A percentile compares a stretch with the other conserved stretches of the same genome.
These are phyloP conservation scores for Monosporascus sp. DNA, from an alignment of 2,329 filamentous ascomycete genomes.

Conservation along the genomic window DNA sequence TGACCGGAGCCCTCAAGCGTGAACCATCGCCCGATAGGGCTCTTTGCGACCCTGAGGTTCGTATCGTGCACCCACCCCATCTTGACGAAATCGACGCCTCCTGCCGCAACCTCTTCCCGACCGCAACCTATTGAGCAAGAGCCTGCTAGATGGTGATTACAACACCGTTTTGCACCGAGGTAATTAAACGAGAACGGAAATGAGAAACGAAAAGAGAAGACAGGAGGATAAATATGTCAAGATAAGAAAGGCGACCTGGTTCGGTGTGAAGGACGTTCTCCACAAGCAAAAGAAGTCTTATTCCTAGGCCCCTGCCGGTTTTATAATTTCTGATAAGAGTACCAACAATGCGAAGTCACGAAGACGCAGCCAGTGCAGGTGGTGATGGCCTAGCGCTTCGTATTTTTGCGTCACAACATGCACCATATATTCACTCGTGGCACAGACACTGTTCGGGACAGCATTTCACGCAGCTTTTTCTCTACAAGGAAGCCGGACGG, in stretches of 20 bases:
- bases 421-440: neutral
- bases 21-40: slow-evolving; percentile 67
- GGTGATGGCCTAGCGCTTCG: neutral
- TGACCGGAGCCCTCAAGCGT: slow-evolving; percentile 76
- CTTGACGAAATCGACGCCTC: slow-evolving; percentile 3
- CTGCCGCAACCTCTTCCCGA: neutral
- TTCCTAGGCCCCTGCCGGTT: neutral
- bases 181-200: neutral
- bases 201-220: neutral
- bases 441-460: neutral
- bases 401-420: neutral
- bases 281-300: neutral
- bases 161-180: neutral
- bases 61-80: slow-evolving; percentile 46
- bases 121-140: too few species aligned
- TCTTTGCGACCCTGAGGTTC: slow-evolving; percentile 57
- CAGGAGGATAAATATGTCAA: neutral
- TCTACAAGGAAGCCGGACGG: neutral
- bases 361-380: neutral
- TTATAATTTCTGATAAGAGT: neutral
- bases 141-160: neutral
- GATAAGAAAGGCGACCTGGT: neutral
- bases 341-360: neutral
- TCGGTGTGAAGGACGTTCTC: neutral
- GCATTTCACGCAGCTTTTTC: neutral